These are phyloP conservation scores for Aaosphaeria pasadenensis DNA, from an alignment of 2,329 filamentous ascomycete species.

Conservation along the genomic window DNA sequence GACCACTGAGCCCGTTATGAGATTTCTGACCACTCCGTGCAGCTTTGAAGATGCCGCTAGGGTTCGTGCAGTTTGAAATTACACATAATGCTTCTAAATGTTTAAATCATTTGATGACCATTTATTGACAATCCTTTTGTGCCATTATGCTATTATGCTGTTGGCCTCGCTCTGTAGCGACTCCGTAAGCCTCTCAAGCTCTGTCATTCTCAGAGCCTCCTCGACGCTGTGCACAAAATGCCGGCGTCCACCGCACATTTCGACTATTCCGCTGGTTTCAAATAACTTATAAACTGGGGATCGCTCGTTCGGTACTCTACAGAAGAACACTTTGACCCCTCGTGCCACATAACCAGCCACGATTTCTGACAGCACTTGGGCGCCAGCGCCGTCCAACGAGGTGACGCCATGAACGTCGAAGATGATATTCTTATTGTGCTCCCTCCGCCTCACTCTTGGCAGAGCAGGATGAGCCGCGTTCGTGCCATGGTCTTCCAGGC, in stretches of 20 bases:
- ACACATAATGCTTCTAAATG: too few relatives aligned
- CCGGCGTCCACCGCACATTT: conserved; percentile 70
- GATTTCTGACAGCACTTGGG: conserved; percentile 88
- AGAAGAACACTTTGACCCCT: conserved; percentile 76
- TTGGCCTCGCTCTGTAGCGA: conserved; percentile 27
- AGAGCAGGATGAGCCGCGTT: conserved; percentile 80
- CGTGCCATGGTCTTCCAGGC: conserved; percentile 90
- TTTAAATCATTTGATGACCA: background rate
- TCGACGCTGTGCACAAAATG: conserved; percentile 83
- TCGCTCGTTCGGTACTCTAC: conserved; percentile 49
- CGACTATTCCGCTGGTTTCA: conserved; percentile 77
- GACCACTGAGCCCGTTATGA: too few relatives aligned
- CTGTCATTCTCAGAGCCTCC: conserved; percentile 77
- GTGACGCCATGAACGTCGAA: conserved; percentile 99
- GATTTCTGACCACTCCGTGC: too few relatives aligned
- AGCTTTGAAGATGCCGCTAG: too few relatives aligned
- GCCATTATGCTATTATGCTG: conserved; percentile 14
- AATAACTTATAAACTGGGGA: conserved; percentile 69
- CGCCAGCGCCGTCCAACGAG: conserved; percentile 86
- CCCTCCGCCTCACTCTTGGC: conserved; percentile 71
- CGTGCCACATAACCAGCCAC: conserved; percentile 74
- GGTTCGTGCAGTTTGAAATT: too few relatives aligned
- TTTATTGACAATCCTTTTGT: background rate
- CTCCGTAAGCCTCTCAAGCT: conserved; percentile 59
- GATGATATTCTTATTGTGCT: conserved; percentile 86